Base-by-base conservation (phyloP, 1,139 yeast species). In the Entelexis sorbosivorans region DNA sequence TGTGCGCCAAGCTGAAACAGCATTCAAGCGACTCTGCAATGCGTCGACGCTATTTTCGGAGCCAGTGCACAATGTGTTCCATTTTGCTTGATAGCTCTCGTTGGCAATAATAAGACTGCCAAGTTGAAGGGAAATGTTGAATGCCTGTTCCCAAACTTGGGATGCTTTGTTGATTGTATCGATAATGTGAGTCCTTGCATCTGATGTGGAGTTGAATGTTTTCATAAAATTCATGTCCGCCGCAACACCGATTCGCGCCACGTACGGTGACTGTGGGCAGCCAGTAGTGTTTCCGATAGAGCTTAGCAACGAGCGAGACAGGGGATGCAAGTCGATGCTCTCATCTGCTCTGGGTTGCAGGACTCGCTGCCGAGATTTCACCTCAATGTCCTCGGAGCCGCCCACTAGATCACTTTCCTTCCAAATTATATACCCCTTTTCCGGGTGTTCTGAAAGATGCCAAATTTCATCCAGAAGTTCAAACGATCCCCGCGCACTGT, bases 51-150 rank as follows among this genome's bases (percentile, higher is more conserved):
- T 48, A 10, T 59, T 44, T 2, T 32, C 47, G 1, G 22, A 10
- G 3, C 16, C 10, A 11, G 26, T 16, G 24, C 53, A 50, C 6
- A 42, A 17, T 17, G 24, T 38, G 46, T 52, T 44, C 55, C 52
- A 51, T 1, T 14, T 17, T 11, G 38, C 47, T 10, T 26, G 5
- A 2, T 60, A 48, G 8, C 66, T 55, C 11, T 58, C 55, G 46
- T 62, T 63, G 6, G 56, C 54, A 38, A 63, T 42, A 8, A 60
- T 56, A 16, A 66, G 56, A 24, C 61, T 55, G 13, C 56, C 55
- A 19, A 69, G 54, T 2, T 69, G 70, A 7, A 69, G 59, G 0
- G 71, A 59, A 43, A 69, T 59, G 55, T 69, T 69, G 58, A 70
- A 69, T 8, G 69, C 60, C 3, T 48, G 51, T 48, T 69, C 72